These are phyloP conservation scores for Pyrus betulifolia DNA, from an alignment of 306 rosid species.

Conservation along the genomic window DNA sequence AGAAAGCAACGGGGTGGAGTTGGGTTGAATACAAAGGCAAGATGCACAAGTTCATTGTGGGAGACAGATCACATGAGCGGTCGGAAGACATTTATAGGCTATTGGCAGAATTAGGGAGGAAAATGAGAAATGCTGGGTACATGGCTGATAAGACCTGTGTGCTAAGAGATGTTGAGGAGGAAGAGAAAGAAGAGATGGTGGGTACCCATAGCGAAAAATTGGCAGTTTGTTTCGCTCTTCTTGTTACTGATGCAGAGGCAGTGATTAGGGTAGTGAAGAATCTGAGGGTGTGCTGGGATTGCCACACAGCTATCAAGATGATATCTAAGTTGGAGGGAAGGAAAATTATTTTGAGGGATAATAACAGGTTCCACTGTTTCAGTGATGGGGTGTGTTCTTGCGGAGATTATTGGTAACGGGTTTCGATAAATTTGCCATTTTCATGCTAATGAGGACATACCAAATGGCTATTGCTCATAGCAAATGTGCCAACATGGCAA, in stretches of 20 bases:
- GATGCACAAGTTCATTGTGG: conserved; percentile 36
- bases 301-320: conserved; percentile 34
- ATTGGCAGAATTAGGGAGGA: conserved; percentile 24
- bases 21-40: conserved; percentile 46
- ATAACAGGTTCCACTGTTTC: conserved; percentile 31
- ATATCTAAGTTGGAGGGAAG: conserved; percentile 27
- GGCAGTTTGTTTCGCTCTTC: conserved; percentile 45
- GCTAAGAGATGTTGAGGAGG: conserved; percentile 45
- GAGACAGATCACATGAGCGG: conserved; percentile 33
- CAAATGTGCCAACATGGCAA: not conserved
- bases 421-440: not conserved
- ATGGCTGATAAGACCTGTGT: conserved; percentile 33
- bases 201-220: conserved; percentile 48
- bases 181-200: conserved; percentile 46
- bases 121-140: conserved; percentile 32
- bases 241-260: conserved; percentile 24
- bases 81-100: conserved; percentile 33
- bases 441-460: not conserved
- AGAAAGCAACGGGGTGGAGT: conserved; percentile 51
- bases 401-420: conserved; percentile 31
- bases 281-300: conserved; percentile 34
- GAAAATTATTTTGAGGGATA: conserved; percentile 29
- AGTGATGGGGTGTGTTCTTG: conserved; percentile 33
- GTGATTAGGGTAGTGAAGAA: conserved; percentile 35
- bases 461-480: not conserved